Evolutionary conservation across 345 rosid genomes (phyloP).

Genomic region (Rhodamnia rubescens): DNA sequence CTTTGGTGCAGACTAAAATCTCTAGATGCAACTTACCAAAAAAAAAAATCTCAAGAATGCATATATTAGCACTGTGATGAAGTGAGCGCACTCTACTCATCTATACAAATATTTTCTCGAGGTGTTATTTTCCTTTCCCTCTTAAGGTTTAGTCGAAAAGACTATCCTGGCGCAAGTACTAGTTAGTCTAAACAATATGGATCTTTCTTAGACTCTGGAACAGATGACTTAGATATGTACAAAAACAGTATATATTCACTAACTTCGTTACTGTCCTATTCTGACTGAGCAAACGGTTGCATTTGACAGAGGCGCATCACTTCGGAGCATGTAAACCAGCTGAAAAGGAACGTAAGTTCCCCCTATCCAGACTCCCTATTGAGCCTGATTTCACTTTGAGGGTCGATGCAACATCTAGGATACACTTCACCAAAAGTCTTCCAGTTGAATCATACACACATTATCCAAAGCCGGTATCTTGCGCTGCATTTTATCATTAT

Average conservation of each 20-base stretch:
- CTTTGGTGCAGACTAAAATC: neutral
- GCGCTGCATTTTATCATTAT: neutral
- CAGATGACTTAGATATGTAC: neutral
- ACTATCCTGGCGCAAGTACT: neutral
- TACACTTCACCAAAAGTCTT: neutral
- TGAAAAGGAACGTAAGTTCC: slow-evolving; percentile 33
- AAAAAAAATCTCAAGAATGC: neutral
- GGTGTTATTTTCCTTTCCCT: neutral
- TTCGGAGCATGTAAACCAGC: slow-evolving; percentile 24
- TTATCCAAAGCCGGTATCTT: neutral
- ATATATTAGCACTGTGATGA: neutral
- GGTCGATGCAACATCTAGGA: neutral
- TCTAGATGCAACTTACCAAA: neutral
- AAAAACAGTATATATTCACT: neutral
- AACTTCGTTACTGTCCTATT: neutral
- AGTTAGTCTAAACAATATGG: neutral
- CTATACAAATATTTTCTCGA: neutral
- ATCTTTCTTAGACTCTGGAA: neutral
- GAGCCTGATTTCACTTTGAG: neutral
- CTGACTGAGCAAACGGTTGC: neutral
- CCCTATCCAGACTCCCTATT: neutral
- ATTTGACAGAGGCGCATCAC: slow-evolving; percentile 20
- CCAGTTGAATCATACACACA: neutral
- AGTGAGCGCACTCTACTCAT: neutral
- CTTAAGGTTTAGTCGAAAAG: neutral